A percentile compares a stretch with the other conserved stretches of the same genome.
These are phyloP conservation scores for Chlorella sorokiniana DNA, from an alignment of 139 green algal genomes.

Conservation along the genomic window DNA sequence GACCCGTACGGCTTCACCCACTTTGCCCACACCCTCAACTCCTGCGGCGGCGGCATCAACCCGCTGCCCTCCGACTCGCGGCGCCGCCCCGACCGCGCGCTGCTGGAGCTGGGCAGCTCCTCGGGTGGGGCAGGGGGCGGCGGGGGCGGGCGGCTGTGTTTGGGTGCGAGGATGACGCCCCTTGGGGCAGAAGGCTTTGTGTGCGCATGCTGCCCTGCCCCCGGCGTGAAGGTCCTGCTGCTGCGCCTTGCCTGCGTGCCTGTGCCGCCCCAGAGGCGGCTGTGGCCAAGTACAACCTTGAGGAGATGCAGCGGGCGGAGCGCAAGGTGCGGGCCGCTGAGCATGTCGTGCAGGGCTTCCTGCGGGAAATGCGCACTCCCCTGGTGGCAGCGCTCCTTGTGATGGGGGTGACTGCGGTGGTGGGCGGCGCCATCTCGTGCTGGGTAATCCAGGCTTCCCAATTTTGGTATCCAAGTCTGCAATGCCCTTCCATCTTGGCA, in stretches of 20 bases:
- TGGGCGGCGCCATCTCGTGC: no score
- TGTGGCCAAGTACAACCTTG: constrained; percentile 75
- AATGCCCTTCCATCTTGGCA: no score
- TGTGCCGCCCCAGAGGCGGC: constrained; percentile 52
- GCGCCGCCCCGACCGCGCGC: constrained; percentile 61
- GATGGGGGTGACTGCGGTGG: no score
- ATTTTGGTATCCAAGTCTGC: no score
- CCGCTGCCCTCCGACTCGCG: constrained; percentile 84
- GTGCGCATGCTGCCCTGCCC: no score
- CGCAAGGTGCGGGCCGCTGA: constrained; percentile 3
- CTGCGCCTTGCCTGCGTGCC: background rate
- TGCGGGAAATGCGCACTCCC: no score
- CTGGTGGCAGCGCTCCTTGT: no score
- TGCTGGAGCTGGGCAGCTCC: constrained; percentile 52
- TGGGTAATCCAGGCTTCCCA: no score
- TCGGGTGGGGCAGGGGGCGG: background rate
- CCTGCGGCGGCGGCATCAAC: constrained; percentile 51
- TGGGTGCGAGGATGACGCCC: no score
- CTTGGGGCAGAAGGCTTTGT: no score
- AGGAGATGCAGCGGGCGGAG: constrained; percentile 84
- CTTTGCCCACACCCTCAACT: constrained; percentile 88
- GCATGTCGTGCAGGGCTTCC: no score
- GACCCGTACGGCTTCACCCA: constrained; percentile 92
- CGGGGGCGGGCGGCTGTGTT: background rate
- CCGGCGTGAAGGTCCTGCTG: no score